Conservation (phyloP, 345 rosid genomes). For the Noccaea bulbosa region DNA sequence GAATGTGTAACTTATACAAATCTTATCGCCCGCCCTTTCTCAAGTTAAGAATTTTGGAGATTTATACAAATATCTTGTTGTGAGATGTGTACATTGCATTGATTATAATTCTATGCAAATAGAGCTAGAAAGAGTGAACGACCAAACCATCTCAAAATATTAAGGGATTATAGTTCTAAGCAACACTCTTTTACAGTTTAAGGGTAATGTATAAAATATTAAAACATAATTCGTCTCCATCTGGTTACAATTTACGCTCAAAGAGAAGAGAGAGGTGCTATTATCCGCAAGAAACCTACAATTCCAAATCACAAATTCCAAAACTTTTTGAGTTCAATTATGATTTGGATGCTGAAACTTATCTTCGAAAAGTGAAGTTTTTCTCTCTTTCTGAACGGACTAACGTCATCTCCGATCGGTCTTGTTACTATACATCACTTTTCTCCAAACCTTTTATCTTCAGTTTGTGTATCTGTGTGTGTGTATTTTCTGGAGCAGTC, state of each 20-base stretch:
- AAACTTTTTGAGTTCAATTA: not conserved
- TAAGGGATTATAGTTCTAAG: too few relatives aligned
- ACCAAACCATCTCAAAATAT: too few relatives aligned
- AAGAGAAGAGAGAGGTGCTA: not conserved
- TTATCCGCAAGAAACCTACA: conserved; percentile 16
- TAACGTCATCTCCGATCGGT: conserved; percentile 14
- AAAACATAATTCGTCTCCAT: not conserved
- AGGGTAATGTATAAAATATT: too few relatives aligned
- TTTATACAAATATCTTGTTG: not conserved
- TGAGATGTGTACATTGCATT: not conserved
- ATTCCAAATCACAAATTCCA: not conserved
- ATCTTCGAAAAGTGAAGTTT: conserved; percentile 5
- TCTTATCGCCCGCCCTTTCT: conserved; percentile 12
- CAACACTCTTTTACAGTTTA: too few relatives aligned
- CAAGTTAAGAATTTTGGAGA: conserved; percentile 26
- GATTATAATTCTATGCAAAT: not conserved
- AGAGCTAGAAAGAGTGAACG: too few relatives aligned
- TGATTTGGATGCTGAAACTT: conserved; percentile 7
- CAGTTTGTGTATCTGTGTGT: conserved; percentile 20
- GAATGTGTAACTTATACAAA: conserved; percentile 22
- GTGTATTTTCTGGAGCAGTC: conserved; percentile 28
- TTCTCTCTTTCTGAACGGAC: conserved; percentile 1
- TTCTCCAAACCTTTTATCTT: conserved; percentile 22
- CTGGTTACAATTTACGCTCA: conserved; percentile 28
- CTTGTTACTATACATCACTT: conserved; percentile 33